A percentile compares a stretch with the other conserved stretches of the same genome.
phyloP scores from a whole-genome alignment of 805 yeast genomes.

The Metschnikowia kofuensis region DNA sequence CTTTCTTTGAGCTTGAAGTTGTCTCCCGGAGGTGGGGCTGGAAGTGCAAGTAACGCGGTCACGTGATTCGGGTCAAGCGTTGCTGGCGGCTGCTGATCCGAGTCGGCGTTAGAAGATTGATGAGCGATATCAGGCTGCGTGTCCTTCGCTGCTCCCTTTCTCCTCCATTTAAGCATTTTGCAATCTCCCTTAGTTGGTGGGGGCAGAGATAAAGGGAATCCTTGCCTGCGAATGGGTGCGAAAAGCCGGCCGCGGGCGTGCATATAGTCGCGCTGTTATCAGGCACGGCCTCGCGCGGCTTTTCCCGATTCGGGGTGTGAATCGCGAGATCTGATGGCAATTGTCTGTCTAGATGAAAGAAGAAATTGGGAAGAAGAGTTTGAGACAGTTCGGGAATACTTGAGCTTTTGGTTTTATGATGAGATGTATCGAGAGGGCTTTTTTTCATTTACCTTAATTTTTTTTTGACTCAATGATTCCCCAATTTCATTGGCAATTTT shows the following conservation, averaged over 20 bases:
- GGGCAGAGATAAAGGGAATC: slow-evolving; percentile 4
- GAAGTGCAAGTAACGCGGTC: neutral
- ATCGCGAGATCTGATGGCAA: neutral
- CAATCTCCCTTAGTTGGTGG: slow-evolving; percentile 1
- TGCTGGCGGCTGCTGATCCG: neutral
- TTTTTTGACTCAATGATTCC: too few species aligned
- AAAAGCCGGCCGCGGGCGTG: slow-evolving; percentile 9
- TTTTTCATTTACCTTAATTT: too few species aligned
- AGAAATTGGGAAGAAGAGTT: neutral
- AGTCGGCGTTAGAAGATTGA: neutral
- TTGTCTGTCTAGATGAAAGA: too few species aligned
- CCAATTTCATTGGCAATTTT: too few species aligned
- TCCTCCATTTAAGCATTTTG: slow-evolving; percentile 6
- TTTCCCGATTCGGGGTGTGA: slow-evolving; percentile 1
- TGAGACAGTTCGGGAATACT: neutral
- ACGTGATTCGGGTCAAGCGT: neutral
- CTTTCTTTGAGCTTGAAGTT: slow-evolving; percentile 2
- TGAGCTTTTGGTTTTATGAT: too few species aligned
- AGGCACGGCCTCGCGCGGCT: neutral
- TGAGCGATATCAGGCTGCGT: neutral
- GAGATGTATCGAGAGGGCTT: too few species aligned
- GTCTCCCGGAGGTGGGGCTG: neutral
- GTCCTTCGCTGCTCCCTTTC: neutral
- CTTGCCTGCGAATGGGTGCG: slow-evolving; percentile 13
- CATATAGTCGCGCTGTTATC: neutral